Conservation (phyloP, 352 stramenopile genomes). For the Phytophthora citrophthora region DNA sequence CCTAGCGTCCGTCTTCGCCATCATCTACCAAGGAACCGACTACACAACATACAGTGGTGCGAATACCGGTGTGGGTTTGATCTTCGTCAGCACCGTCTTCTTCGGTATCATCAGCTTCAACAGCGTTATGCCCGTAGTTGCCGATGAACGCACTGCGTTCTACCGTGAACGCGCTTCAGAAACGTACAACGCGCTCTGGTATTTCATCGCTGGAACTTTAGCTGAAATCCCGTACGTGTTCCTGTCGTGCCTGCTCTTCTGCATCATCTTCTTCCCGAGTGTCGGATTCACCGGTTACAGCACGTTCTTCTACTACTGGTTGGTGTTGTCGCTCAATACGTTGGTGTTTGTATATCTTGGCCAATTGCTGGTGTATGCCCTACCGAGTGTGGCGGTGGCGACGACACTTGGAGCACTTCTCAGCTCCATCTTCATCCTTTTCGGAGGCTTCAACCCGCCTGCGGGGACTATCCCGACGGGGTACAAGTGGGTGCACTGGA, state of each 20-base stretch:
- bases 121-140: constrained; percentile 27
- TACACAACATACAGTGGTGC: constrained; percentile 47
- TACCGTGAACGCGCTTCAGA: constrained; percentile 91
- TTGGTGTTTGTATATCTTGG: constrained; percentile 56
- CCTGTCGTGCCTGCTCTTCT: constrained; percentile 46
- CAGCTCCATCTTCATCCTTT: constrained; percentile 56
- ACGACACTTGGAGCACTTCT: constrained; percentile 45
- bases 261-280: constrained; percentile 60
- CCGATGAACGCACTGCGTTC: constrained; percentile 90
- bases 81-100: constrained; percentile 89
- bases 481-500: constrained; percentile 65
- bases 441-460: constrained; percentile 60
- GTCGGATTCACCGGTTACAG: constrained; percentile 51
- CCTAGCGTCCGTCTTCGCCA: constrained; percentile 76
- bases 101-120: constrained; percentile 55
- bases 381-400: constrained; percentile 47
- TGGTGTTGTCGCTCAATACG: constrained; percentile 48
- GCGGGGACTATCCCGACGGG: constrained; percentile 47
- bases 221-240: constrained; percentile 79
- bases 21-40: constrained; percentile 67
- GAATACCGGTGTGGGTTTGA: constrained; percentile 68
- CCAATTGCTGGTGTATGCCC: constrained; percentile 49
- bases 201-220: constrained; percentile 79
- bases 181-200: constrained; percentile 89
- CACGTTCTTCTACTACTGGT: constrained; percentile 60